Conservation (phyloP, 176 grass and related monocot genomes). For the Triticum aestivum region IWGSC_CS_RefSeq_v2.1 NC_057809.1:613068077-613068576, state of each 20-base stretch:
- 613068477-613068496: not conserved
- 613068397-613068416: not conserved
- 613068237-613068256: not conserved
- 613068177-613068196: slow-evolving; percentile 32
- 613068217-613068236: slow-evolving; percentile 11
- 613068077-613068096: not conserved
- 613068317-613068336: not conserved
- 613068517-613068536: not conserved
- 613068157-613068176: slow-evolving; percentile 28
- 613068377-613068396: not conserved
- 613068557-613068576: not conserved
- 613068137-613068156: slow-evolving; percentile 36
- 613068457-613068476: not conserved
- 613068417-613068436: not conserved
- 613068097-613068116: slow-evolving; percentile 5
- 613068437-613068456: not conserved
- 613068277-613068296: slow-evolving; percentile 14
- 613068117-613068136: not conserved
- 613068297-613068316: not conserved
- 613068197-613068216: slow-evolving; percentile 1
- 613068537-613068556: not conserved
- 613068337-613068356: not conserved
- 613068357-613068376: not conserved
- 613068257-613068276: not conserved
- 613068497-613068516: not conserved